Evolutionary conservation across 768 basidiomycete genomes (phyloP), one percentile per base, ranked within the genome.

Genomic region (Phaeolepiota aurea): DNA sequence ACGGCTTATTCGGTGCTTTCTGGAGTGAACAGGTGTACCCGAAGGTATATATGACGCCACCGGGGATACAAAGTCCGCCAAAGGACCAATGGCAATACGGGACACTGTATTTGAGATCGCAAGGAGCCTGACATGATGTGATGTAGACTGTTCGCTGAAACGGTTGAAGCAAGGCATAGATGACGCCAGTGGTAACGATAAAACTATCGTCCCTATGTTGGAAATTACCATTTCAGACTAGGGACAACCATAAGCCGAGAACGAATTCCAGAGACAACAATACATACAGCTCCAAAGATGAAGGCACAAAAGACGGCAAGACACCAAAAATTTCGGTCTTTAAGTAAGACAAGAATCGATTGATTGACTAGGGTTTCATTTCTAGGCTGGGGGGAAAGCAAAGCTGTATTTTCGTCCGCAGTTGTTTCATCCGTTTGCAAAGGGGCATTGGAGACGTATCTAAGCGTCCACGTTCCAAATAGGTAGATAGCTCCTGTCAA

Each of bases 221-320:
- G 85, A 81, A 14, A 89, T 78, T 15, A 90, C 69, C 85, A 87
- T 88, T 56, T 88, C 86, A 34, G 72, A 75, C 82, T 86, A 40
- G 4, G 3, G 7, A 23, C 2, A 20, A 40, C 41, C 31, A 37
- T 44, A 16, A 32, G 37, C 20, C 31, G 32, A 30, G 14, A 13
- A 20, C 20, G 30, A 33, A n/a, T 20, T 14, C 19, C 18, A 25
- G 23, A 23, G 23, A 4, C 3, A 18, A 47, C 28, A 25, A 38
- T 5, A 71, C 83, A 62, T 51, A 87, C 86, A 14, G 78, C 69
- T 18, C 86, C 87, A n/a, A 84, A 63, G n/a, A 70, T 61, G 16
- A 77, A 54, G 2, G 75, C 50, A 31, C 72, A 63, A 39, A 77
- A 61, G 5, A 77, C 44, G 1, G 52, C 61, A n/a, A 89, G 67